Evolutionary conservation across 768 basidiomycete species (phyloP), one percentile per base, ranked within the genome.

Genomic region (Agaricus blazei): DNA sequence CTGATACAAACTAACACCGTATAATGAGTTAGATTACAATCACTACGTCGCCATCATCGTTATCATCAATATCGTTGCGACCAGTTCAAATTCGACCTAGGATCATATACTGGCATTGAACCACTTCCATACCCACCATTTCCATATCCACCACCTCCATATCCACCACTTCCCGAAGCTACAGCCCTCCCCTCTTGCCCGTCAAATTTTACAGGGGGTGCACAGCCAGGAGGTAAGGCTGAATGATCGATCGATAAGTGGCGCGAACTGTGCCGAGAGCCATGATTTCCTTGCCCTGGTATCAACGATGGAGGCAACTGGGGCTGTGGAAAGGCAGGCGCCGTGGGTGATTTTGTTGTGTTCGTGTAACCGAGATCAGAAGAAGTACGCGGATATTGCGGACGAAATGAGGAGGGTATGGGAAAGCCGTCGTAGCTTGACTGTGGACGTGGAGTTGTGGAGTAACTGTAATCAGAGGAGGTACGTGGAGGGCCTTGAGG

Each of bases 21-120:
- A 34, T 0, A 11, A 34, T 6, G 5, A 34, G 34, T 3, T 8
- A 11, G 11, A 8, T 34, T 34, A 11, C 11, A 34, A 34, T 34
- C 11, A 34, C 34, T 34, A 34, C 34, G 5, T 3, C 34, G 11
- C 11, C 34, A 3, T 34, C 34, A 34, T 4, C 34, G 2, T 34
- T 11, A 7, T 34, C 7, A 3, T 7, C 11, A 34, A 34, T 11
- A 3, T 34, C 47, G 9, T 29, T 15, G n/a, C 3, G 9, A 37
- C 27, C 19, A 45, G 7, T 24, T 37, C 24, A 43, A 9, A 3
- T 38, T 15, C 6, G 52, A 34, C 12, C 40, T 41, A 14, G 40
- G 45, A 47, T 54, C 52, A 54, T 47, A 48, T n/a, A 44, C 47
- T 37, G 52, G 47, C 45, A 54, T 47, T 26, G 14, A 24, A 15